phyloP scores from a whole-genome alignment of 371 early-diverging fungal species.

The Apophysomyces variabilis region DNA sequence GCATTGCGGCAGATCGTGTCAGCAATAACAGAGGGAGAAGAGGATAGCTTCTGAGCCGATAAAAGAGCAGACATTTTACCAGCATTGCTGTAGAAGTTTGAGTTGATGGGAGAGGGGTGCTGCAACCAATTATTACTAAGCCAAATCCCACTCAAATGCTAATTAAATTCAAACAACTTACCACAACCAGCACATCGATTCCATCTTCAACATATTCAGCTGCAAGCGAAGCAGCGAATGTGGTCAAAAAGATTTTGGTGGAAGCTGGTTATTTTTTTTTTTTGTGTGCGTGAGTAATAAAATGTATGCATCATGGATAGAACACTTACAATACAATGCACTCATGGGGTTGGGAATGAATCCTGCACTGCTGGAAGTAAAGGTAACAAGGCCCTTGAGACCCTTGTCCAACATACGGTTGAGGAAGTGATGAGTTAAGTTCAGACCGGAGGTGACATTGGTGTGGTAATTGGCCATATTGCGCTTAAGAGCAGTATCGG shows the following conservation, averaged over 20 bases:
- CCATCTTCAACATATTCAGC: constrained; percentile 59
- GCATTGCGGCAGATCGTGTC: constrained; percentile 62
- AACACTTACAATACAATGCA: constrained; percentile 53
- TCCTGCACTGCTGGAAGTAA: constrained; percentile 64
- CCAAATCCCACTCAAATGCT: too few species aligned
- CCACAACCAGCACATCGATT: constrained; percentile 64
- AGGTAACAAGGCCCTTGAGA: constrained; percentile 53
- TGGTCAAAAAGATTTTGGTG: constrained; percentile 63
- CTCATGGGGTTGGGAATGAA: constrained; percentile 65
- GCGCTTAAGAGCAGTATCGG: constrained; percentile 43
- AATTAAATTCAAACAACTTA: constrained; percentile 24
- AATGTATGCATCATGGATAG: not conserved
- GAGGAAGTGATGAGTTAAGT: constrained; percentile 60
- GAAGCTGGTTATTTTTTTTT: constrained; percentile 33
- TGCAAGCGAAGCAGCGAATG: constrained; percentile 61
- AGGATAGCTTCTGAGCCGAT: constrained; percentile 53
- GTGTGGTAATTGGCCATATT: constrained; percentile 59
- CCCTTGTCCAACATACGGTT: constrained; percentile 49
- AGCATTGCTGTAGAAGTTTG: constrained; percentile 65
- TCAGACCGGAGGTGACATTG: constrained; percentile 56
- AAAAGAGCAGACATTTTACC: constrained; percentile 58
- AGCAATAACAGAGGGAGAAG: constrained; percentile 57
- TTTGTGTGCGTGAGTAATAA: not conserved
- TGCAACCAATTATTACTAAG: constrained; percentile 14
- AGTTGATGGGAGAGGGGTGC: constrained; percentile 66